Evolutionary conservation across 1,284 basidiomycete species (phyloP), one percentile per base, ranked within the genome.

Genomic region (Heterobasidion parviporum): DNA sequence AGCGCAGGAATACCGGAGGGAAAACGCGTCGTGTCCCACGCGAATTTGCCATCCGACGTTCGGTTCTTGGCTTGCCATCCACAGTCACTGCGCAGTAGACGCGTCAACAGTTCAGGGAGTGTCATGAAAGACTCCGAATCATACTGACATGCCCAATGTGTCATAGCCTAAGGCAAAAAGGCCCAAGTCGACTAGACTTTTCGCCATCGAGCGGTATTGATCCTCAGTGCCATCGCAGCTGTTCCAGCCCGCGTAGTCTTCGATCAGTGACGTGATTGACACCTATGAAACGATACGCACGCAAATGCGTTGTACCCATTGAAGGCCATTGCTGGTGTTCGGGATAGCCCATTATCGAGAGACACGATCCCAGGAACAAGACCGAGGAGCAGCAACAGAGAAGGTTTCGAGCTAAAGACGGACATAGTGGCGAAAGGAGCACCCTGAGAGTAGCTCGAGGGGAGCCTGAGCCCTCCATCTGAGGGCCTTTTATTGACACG

Each of bases 21-120:
- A 56, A 75, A 67, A n/a, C 62, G 67, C 4, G 67, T 68, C 0
- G 68, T 68, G 58, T 72, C 68, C 73, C 74, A 75, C 12, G 73
- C 73, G 59, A 77, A 74, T n/a, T 65, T 68, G 10, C 73, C 74
- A 50, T 65, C 66, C 6, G 72, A 58, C 54, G 71, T 70, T 33
- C 74, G 68, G 15, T 64, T 57, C 54, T 68, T 74, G 26, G 72
- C 73, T 63, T 76, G 73, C 74, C 75, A 76, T n/a, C 74, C 74
- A 61, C 73, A 75, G 58, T 76, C 74, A 14, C 41, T 44, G 16
- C 14, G 16, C 14, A 16, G 5, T 44, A 5, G 1, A 16, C 4
- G 3, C 41, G 41, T 14, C 3, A 16, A 14, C 41, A 44, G 4
- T 1, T 44, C 14, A 44, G 3, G 6, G 41, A 14, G 3, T 16